These are phyloP conservation scores for Centrapalus pauciflorus DNA, from an alignment of 129 eudicot species.

Conservation along the genomic window DNA sequence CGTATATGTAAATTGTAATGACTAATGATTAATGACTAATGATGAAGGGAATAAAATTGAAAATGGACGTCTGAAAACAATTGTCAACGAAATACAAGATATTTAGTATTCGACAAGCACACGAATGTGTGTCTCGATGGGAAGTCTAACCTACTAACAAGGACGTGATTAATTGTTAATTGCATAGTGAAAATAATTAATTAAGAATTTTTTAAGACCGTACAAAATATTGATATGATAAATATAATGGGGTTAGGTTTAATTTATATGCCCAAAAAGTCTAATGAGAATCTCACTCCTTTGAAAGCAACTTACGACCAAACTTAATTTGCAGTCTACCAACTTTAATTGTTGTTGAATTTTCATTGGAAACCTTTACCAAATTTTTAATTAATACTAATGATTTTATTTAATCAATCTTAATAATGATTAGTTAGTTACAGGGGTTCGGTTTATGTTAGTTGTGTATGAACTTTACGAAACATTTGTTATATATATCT, in stretches of 20 bases:
- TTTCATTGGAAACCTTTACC: slow-evolving; percentile 19
- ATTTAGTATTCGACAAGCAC: neutral
- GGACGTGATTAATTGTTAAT: slow-evolving; percentile 18
- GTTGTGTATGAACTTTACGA: neutral
- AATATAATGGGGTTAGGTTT: slow-evolving; percentile 29
- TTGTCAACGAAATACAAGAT: neutral
- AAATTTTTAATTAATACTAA: neutral
- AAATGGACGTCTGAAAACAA: neutral
- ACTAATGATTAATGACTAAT: no score
- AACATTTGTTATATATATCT: no score
- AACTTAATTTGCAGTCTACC: slow-evolving; percentile 5
- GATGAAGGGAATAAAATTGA: neutral
- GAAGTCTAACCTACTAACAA: slow-evolving; percentile 26
- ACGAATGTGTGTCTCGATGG: slow-evolving; percentile 21
- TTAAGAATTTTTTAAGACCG: neutral
- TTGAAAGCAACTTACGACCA: slow-evolving; percentile 28
- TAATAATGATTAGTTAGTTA: no score
- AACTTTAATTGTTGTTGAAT: slow-evolving; percentile 19
- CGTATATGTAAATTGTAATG: no score
- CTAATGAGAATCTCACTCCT: slow-evolving; percentile 23
- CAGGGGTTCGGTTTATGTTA: neutral
- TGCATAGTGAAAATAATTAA: neutral
- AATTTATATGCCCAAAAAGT: slow-evolving; percentile 20
- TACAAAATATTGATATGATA: slow-evolving; percentile 7
- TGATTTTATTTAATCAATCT: no score